Base-by-base conservation (phyloP, 345 rosid genomes). In the Camelina neglecta region DNA sequence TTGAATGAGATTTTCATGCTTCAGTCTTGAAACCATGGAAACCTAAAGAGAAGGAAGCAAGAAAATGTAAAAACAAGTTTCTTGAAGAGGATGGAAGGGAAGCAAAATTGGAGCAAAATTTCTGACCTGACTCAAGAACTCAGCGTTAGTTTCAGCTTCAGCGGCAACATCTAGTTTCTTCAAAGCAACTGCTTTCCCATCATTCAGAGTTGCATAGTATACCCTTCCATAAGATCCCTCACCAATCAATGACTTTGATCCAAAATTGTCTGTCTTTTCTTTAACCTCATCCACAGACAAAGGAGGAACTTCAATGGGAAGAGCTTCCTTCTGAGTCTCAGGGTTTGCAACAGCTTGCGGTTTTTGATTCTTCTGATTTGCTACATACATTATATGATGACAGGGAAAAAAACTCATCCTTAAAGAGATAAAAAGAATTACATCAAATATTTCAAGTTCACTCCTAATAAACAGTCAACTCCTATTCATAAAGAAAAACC, bases 141-240 rank as follows among this genome's bases (percentile, higher is more conserved):
- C 97, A 8, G 67, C 45, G 61, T 86, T 83, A 4, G 97, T 65
- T 71, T 89, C 96, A 23, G 86, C 90, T 76, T 92, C 97, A 8
- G 90, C 71, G 6, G 93, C 75, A 74, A 87, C 97, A 80, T 92
- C 97, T 67, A 92, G 97, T 81, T 89, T 92, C 77, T 92, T 92
- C 33, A 92, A 84, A 67, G 97, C 95, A 53, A 87, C 97, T 15
- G 84, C 84, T 80, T 87, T 90, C 21, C 85, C 92, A 73, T 67
- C 85, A 53, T 80, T 85, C 67, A 92, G 71, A 73, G 70, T 87
- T 48, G 96, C 96, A 71, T 77, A 89, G 76, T 92, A 92, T 7
- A 90, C 97, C 81, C 96, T 87, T 81, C 97, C 97, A 61, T 89
- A 90, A 7, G 96, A 92, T 63, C 97, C 97, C 80, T 92, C 97